Evolutionary conservation across 176 grass and related monocot species (phyloP).

Genomic region (Aegilops bicornis): DNA sequence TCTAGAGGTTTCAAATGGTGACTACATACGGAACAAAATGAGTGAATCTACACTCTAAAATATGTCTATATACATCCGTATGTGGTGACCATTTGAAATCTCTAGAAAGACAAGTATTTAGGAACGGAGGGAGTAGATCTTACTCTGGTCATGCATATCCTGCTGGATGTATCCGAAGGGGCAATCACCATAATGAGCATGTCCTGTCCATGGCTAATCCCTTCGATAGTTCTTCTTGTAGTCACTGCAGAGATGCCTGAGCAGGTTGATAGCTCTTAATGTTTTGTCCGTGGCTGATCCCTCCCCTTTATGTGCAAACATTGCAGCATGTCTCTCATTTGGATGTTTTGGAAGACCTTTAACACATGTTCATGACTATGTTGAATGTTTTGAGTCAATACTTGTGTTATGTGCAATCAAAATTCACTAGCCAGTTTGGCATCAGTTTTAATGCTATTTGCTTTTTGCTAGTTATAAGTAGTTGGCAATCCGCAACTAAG

Average conservation of each 20-base stretch:
- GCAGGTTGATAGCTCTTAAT: neutral
- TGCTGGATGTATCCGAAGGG: neutral
- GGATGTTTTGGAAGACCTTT: neutral
- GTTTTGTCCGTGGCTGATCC: neutral
- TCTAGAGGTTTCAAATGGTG: no score
- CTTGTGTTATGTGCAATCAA: neutral
- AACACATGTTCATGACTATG: neutral
- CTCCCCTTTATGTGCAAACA: neutral
- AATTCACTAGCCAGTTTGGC: neutral
- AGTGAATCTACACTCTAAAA: no score
- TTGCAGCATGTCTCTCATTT: neutral
- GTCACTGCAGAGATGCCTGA: neutral
- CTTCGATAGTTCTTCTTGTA: neutral
- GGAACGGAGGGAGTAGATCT: no score
- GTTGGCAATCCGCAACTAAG: no score
- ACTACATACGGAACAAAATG: no score
- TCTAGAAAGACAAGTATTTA: no score
- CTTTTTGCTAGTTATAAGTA: neutral
- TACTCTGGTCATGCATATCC: neutral
- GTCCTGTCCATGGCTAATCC: conserved; percentile 3
- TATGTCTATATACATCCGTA: no score
- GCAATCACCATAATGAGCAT: neutral
- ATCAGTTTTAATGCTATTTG: neutral
- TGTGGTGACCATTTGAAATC: no score
- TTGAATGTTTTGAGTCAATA: neutral